Evolutionary conservation across 208 protist species (phyloP).

Genomic region (Willaertia magna): DNA sequence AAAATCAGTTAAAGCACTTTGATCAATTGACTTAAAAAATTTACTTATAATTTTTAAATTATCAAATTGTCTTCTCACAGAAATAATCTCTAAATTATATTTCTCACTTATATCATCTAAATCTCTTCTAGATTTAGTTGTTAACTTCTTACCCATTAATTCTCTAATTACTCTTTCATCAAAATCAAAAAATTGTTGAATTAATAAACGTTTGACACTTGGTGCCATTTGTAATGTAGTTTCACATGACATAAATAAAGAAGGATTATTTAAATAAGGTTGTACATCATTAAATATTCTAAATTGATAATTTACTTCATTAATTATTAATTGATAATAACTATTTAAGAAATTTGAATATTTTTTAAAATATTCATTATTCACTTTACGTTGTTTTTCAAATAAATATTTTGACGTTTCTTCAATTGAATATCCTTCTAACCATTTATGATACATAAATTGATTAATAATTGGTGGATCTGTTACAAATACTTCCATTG

Average conservation of each 20-base stretch:
- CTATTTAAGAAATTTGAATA: not conserved
- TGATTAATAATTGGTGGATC: not conserved
- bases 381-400: not conserved
- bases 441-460: not conserved
- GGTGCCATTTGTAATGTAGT: not conserved
- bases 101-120: not conserved
- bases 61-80: not conserved
- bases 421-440: not conserved
- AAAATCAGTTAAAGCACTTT: not conserved
- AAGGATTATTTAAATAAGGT: not conserved
- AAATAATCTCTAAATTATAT: not conserved
- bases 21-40: not conserved
- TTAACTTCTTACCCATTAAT: slow-evolving; percentile 4
- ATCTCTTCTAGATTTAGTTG: not conserved
- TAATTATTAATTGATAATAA: not conserved
- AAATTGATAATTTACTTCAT: not conserved
- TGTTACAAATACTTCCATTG: not conserved
- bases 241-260: not conserved
- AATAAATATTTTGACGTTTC: not conserved
- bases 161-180: slow-evolving; percentile 1
- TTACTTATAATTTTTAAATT: not conserved
- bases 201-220: not conserved
- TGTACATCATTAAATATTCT: not conserved
- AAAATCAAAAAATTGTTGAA: not conserved
- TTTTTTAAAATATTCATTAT: not conserved